These are phyloP conservation scores for Carex parvula DNA, from an alignment of 176 grass and related monocot genomes.

Conservation along the genomic window DNA sequence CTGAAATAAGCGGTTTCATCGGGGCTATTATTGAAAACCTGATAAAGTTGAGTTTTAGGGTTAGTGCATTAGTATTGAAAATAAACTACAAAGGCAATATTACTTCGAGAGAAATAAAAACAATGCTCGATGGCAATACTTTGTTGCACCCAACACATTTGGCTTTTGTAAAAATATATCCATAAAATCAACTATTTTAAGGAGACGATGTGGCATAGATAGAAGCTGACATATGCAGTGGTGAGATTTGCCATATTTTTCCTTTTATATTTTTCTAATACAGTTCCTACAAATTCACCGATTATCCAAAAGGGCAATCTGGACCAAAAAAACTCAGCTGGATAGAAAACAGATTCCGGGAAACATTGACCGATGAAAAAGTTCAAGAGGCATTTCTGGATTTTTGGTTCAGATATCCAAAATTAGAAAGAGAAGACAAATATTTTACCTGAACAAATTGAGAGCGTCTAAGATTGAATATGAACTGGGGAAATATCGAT, in stretches of 20 bases:
- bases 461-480: constrained; percentile 88
- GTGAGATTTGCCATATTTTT: not conserved
- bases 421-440: not conserved
- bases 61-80: not conserved
- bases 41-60: constrained; percentile 16
- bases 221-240: not conserved
- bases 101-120: not conserved
- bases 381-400: not conserved
- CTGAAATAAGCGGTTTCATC: constrained; percentile 94
- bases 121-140: not conserved
- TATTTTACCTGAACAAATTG: constrained; percentile 84
- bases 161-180: not conserved
- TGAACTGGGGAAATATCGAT: constrained; percentile 91
- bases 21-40: constrained; percentile 84
- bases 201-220: not conserved
- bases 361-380: not conserved
- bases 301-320: not conserved
- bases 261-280: not conserved
- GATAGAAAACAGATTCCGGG: not conserved
- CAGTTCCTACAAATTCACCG: not conserved
- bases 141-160: not conserved
- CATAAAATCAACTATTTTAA: not conserved
- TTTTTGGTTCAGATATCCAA: not conserved
- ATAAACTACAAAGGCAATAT: constrained; percentile 1
- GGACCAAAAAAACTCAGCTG: not conserved